A percentile compares a stretch with the other conserved stretches of the same genome.
Conservation (phyloP, 345 rosid genomes). For the Pistacia vera region DNA sequence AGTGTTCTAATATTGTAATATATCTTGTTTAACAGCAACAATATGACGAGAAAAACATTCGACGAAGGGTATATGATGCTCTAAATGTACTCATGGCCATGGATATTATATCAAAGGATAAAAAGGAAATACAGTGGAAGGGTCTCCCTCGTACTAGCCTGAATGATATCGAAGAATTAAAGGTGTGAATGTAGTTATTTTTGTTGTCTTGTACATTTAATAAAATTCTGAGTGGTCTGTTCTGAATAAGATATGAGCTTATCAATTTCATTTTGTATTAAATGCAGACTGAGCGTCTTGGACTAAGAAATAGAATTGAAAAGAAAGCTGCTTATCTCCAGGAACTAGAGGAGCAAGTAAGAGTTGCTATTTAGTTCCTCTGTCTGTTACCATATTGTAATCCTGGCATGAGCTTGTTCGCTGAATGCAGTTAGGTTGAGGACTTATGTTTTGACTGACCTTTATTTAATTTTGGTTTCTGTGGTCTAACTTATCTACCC, state of each 20-base stretch:
- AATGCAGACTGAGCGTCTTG: slow-evolving; percentile 70
- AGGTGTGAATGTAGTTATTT: slow-evolving; percentile 52
- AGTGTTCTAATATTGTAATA: slow-evolving; percentile 10
- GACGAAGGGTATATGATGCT: slow-evolving; percentile 98
- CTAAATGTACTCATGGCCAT: slow-evolving; percentile 98
- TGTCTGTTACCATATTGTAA: neutral
- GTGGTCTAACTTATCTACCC: slow-evolving; percentile 22
- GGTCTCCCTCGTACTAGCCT: slow-evolving; percentile 97
- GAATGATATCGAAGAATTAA: slow-evolving; percentile 89
- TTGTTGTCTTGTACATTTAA: slow-evolving; percentile 11
- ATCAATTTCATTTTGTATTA: slow-evolving; percentile 18
- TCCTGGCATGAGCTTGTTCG: slow-evolving; percentile 14
- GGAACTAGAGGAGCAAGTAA: slow-evolving; percentile 97
- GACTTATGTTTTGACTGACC: neutral
- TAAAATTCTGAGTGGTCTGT: slow-evolving; percentile 12
- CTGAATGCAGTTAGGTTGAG: slow-evolving; percentile 14
- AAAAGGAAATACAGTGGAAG: slow-evolving; percentile 97
- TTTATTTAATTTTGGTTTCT: slow-evolving; percentile 8
- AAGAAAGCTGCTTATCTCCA: slow-evolving; percentile 87
- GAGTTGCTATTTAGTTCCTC: slow-evolving; percentile 20
- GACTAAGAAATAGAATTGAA: slow-evolving; percentile 74
- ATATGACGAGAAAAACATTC: slow-evolving; percentile 96
- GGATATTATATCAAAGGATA: slow-evolving; percentile 97
- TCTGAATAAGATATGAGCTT: slow-evolving; percentile 24
- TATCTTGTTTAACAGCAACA: slow-evolving; percentile 65